Conservation (phyloP, 176 grass and related monocot species). For the Carex cristatella region DNA sequence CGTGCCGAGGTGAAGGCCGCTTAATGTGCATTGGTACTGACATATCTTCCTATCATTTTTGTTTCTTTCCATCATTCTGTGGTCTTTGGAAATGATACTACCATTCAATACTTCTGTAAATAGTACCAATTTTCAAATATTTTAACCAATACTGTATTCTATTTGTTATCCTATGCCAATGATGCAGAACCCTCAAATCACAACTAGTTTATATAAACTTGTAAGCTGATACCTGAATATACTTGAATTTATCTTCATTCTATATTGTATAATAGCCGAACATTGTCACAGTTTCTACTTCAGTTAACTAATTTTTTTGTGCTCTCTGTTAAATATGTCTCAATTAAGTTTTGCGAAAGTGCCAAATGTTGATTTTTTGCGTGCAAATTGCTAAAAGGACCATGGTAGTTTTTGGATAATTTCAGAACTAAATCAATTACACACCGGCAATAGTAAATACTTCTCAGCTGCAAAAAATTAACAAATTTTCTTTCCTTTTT, state of each 20-base stretch:
- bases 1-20: conserved; percentile 73
- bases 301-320: background rate
- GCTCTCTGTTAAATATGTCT: background rate
- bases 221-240: background rate
- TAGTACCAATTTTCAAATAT: background rate
- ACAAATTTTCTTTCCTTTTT: background rate
- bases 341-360: background rate
- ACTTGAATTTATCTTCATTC: background rate
- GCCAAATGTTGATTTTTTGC: background rate
- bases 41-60: background rate
- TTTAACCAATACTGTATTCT: background rate
- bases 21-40: conserved; percentile 74
- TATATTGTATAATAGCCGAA: background rate
- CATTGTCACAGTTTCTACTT: background rate
- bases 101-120: background rate
- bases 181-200: background rate
- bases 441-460: background rate
- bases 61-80: background rate
- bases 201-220: background rate
- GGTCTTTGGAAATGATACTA: background rate
- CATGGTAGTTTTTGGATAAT: background rate
- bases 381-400: background rate
- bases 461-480: background rate
- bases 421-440: background rate
- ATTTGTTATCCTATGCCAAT: background rate